Percentiles rank a stretch among this genome's conserved stretches.
Conservation (phyloP, 805 yeast species). For the Myxozyma melibiosi region DNA sequence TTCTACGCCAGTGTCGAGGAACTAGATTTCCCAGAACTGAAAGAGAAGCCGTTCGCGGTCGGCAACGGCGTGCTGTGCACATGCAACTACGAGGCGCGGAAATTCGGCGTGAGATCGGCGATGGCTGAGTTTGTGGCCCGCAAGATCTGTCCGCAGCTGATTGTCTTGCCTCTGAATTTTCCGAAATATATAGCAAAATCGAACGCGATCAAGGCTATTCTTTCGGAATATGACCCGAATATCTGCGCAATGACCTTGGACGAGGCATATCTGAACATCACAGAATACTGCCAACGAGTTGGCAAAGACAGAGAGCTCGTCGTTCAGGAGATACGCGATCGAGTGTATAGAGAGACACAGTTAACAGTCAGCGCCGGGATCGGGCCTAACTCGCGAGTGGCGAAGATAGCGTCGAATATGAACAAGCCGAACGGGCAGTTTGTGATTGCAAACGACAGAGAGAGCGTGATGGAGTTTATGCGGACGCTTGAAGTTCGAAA, state of each 20-base stretch:
- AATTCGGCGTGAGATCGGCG: conserved; percentile 78
- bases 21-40: conserved; percentile 56
- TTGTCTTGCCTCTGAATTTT: conserved; percentile 72
- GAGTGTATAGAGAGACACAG: conserved; percentile 50
- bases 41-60: conserved; percentile 65
- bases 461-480: conserved; percentile 34
- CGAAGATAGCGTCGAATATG: conserved; percentile 37
- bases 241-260: conserved; percentile 72
- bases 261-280: conserved; percentile 36
- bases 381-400: conserved; percentile 49
- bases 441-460: conserved; percentile 17
- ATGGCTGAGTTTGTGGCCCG: conserved; percentile 82
- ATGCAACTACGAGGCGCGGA: conserved; percentile 85
- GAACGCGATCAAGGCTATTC: conserved; percentile 59
- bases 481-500: conserved; percentile 32
- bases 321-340: conserved; percentile 45
- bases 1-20: conserved; percentile 90
- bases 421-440: conserved; percentile 38
- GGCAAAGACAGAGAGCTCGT: conserved; percentile 35
- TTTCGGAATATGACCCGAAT: conserved; percentile 50
- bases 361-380: conserved; percentile 82
- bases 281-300: conserved; percentile 36
- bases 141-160: conserved; percentile 64
- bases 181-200: conserved; percentile 69
- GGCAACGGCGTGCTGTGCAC: conserved; percentile 61